Evolutionary conservation across 1,139 yeast genomes (phyloP).

Genomic region (Yamadazyma sp.): DNA sequence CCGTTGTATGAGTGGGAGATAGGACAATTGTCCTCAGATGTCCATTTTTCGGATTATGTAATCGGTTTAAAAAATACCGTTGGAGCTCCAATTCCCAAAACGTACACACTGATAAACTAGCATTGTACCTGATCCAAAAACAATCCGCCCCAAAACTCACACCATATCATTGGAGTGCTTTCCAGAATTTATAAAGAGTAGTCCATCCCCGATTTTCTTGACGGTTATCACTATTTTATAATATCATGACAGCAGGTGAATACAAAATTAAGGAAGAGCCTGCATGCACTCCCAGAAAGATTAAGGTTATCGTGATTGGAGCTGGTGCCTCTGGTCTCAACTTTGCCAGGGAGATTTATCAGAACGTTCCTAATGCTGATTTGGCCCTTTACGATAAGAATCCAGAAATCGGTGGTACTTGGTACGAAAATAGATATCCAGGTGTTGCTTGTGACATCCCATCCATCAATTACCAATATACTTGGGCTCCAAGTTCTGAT

Average conservation of each 20-base stretch:
- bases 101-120: too few relatives aligned
- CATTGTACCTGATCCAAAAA: too few relatives aligned
- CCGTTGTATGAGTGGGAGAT: background rate
- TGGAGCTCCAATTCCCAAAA: constrained; percentile 3
- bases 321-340: constrained; percentile 5
- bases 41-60: background rate
- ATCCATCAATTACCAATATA: constrained; percentile 2
- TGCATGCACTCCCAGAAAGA: constrained; percentile 2
- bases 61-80: background rate
- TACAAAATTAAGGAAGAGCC: constrained; percentile 4
- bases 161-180: too few relatives aligned
- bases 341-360: constrained; percentile 4
- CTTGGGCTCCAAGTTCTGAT: constrained; percentile 5
- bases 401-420: constrained; percentile 4
- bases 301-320: constrained; percentile 3
- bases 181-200: too few relatives aligned
- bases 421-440: constrained; percentile 5
- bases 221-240: background rate
- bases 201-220: background rate
- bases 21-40: background rate
- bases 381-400: constrained; percentile 4
- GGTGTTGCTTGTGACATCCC: constrained; percentile 5
- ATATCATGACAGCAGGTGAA: constrained; percentile 1
- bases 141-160: too few relatives aligned
- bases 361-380: constrained; percentile 3